These are phyloP conservation scores for Calonectria ilicicola DNA, from an alignment of 2,329 filamentous ascomycete species.

Conservation along the genomic window DNA sequence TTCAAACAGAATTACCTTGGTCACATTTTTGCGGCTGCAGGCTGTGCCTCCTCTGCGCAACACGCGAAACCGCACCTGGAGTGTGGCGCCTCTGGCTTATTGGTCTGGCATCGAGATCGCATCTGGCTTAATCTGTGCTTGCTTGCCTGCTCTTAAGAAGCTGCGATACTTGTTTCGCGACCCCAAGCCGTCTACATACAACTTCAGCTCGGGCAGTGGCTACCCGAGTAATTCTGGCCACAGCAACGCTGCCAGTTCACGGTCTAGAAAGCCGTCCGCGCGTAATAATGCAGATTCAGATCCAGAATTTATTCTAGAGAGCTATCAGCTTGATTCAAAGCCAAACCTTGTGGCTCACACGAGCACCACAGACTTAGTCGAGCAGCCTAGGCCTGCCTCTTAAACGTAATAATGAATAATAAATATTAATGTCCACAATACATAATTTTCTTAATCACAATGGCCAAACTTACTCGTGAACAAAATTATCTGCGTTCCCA, in stretches of 20 bases:
- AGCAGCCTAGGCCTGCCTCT: background rate
- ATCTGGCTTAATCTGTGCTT: background rate
- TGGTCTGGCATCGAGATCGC: background rate
- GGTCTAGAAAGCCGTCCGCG: background rate
- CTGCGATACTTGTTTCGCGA: background rate
- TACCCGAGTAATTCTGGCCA: background rate
- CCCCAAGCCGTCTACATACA: background rate
- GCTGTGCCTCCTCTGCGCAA: background rate
- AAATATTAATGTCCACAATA: background rate
- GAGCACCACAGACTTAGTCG: background rate
- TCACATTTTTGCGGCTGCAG: background rate
- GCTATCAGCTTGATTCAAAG: background rate
- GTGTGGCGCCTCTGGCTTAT: background rate
- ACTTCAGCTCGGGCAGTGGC: background rate
- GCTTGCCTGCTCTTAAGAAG: background rate
- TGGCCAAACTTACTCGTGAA: no score
- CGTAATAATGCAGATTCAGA: background rate
- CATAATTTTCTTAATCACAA: no score
- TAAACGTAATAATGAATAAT: background rate
- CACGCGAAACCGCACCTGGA: background rate
- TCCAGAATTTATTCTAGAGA: background rate
- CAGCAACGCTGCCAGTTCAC: background rate
- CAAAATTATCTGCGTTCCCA: no score
- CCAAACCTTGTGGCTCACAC: background rate
- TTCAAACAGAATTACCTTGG: background rate